Percentiles rank a stretch among this genome's conserved stretches.
Evolutionary conservation across 495 filamentous ascomycete species (phyloP).

Genomic region (Trichoderma orchidacearum): DNA sequence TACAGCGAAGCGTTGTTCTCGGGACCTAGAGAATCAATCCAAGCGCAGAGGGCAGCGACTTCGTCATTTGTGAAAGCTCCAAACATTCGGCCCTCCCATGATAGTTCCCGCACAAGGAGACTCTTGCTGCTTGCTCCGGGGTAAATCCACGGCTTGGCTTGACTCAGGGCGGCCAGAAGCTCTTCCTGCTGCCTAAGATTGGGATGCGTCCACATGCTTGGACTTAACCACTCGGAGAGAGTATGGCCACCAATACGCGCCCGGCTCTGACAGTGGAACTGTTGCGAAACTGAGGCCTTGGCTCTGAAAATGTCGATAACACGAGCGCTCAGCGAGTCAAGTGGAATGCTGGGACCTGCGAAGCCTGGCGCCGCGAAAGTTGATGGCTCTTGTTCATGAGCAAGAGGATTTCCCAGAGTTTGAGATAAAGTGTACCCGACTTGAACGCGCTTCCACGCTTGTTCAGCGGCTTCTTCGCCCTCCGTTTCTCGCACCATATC

Average conservation of each 20-base stretch:
- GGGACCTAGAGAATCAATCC: conserved; percentile 20
- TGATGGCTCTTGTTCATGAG: too few relatives aligned
- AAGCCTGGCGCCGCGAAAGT: too few relatives aligned
- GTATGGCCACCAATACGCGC: conserved; percentile 16
- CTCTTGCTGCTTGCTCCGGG: conserved; percentile 21
- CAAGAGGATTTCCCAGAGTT: conserved; percentile 1
- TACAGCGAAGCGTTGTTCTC: background rate
- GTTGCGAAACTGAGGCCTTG: conserved; percentile 17
- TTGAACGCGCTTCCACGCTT: conserved; percentile 33
- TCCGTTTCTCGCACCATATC: conserved; percentile 12
- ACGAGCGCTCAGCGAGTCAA: conserved; percentile 1
- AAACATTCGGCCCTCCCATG: conserved; percentile 29
- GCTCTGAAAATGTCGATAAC: conserved; percentile 15
- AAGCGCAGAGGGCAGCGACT: conserved; percentile 13
- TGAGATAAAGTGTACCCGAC: conserved; percentile 25
- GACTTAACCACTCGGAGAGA: background rate
- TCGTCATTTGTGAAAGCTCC: conserved; percentile 27
- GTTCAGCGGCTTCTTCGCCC: conserved; percentile 11
- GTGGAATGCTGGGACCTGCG: conserved; percentile 3
- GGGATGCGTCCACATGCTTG: background rate
- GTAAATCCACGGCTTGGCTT: conserved; percentile 18
- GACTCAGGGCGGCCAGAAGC: background rate
- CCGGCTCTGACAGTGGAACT: conserved; percentile 21
- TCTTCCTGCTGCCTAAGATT: background rate
- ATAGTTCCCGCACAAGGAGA: conserved; percentile 18